A percentile compares a stretch with the other conserved stretches of the same genome.
Evolutionary conservation across 1,284 basidiomycete genomes (phyloP).

Genomic region (Rhodotorula sp.): DNA sequence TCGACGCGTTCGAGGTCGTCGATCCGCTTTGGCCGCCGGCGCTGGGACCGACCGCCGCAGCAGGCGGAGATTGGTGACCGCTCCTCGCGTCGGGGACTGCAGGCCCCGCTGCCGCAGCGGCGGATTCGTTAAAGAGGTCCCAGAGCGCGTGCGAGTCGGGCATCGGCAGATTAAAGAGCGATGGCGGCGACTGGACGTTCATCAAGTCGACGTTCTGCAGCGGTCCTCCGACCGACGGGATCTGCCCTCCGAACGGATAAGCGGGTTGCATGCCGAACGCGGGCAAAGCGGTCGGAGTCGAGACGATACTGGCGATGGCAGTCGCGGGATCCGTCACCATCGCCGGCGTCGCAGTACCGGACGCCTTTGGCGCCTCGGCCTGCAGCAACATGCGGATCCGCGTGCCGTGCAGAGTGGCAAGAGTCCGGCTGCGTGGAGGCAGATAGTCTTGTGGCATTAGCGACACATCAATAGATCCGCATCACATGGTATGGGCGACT

Average conservation of each 20-base stretch:
- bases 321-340: not conserved
- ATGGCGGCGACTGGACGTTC: not conserved
- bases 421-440: constrained; percentile 16
- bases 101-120: not conserved
- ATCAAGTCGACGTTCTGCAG: not conserved
- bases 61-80: not conserved
- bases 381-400: constrained; percentile 26
- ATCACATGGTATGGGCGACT: not conserved
- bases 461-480: not conserved
- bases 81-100: not conserved
- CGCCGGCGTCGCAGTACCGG: not conserved
- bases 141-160: constrained; percentile 20
- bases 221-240: not conserved
- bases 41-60: not conserved
- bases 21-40: not conserved
- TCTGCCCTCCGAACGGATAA: not conserved
- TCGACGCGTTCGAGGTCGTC: not conserved
- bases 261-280: not conserved
- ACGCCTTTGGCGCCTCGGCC: not conserved
- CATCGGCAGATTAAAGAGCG: constrained; percentile 14
- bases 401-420: constrained; percentile 34
- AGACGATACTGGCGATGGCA: not conserved
- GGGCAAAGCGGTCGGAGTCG: not conserved
- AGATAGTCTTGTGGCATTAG: not conserved
- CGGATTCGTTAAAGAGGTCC: constrained; percentile 21